These are phyloP conservation scores for Adansonia grandidieri DNA, from an alignment of 441 rosid genomes.

Conservation along the genomic window DNA sequence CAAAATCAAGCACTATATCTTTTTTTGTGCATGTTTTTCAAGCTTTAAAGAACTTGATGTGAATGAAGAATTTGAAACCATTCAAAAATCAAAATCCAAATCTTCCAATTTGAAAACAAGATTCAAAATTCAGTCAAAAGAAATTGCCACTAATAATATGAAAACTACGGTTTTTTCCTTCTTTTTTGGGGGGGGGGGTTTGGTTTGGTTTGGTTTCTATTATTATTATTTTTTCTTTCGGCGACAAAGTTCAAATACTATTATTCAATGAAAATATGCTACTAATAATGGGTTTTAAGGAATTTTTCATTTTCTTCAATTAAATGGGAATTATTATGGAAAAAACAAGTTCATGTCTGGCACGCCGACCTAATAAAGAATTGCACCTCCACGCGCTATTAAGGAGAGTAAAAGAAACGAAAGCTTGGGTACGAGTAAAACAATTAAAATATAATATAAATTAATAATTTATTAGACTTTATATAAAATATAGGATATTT, in stretches of 20 bases:
- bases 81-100: neutral
- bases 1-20: no score
- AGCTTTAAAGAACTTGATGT: slow-evolving; percentile 11
- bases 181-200: no score
- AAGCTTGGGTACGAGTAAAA: neutral
- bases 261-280: neutral
- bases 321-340: neutral
- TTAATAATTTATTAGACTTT: no score
- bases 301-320: neutral
- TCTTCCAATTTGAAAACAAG: neutral
- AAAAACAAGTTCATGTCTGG: slow-evolving; percentile 2
- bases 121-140: neutral
- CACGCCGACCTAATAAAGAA: slow-evolving; percentile 23
- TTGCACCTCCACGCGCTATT: slow-evolving; percentile 2
- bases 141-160: neutral
- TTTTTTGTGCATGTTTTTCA: neutral
- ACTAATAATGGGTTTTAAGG: neutral
- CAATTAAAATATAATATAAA: no score
- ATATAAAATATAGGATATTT: no score
- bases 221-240: slow-evolving; percentile 29
- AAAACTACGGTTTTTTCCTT: neutral
- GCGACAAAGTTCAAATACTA: slow-evolving; percentile 22
- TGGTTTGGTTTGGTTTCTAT: no score
- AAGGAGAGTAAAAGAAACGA: neutral
- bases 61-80: neutral